These are phyloP conservation scores for Bidens hawaiensis DNA, from an alignment of 140 eudicot genomes.

Conservation along the genomic window DNA sequence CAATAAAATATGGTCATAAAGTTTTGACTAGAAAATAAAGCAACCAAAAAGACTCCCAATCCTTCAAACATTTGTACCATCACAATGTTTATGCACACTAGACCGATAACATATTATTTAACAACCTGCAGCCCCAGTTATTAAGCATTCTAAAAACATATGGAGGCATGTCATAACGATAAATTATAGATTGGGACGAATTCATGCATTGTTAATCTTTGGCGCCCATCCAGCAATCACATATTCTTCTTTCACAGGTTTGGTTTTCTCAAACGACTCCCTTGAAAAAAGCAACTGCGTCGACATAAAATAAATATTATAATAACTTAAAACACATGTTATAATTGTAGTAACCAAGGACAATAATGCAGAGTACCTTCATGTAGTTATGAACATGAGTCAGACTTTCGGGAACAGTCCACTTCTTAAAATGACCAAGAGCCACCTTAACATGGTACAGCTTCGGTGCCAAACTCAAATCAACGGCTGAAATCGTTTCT, in stretches of 20 bases:
- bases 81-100: no score
- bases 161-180: no score
- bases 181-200: constrained; percentile 13
- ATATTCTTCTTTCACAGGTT: constrained; percentile 52
- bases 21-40: no score
- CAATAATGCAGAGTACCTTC: constrained; percentile 36
- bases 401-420: constrained; percentile 63
- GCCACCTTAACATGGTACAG: constrained; percentile 63
- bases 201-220: constrained; percentile 70
- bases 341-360: no score
- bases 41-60: no score
- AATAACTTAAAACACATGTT: no score
- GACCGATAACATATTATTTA: no score
- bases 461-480: constrained; percentile 81
- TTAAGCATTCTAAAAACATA: no score
- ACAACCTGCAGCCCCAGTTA: no score
- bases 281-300: constrained; percentile 55
- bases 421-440: constrained; percentile 73
- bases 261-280: constrained; percentile 67
- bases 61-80: no score
- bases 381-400: constrained; percentile 52
- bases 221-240: constrained; percentile 86
- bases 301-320: no score
- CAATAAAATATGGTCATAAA: no score
- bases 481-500: constrained; percentile 64